phyloP scores from a whole-genome alignment of 352 stramenopile genomes.

The Pythium sukuiense region DNA sequence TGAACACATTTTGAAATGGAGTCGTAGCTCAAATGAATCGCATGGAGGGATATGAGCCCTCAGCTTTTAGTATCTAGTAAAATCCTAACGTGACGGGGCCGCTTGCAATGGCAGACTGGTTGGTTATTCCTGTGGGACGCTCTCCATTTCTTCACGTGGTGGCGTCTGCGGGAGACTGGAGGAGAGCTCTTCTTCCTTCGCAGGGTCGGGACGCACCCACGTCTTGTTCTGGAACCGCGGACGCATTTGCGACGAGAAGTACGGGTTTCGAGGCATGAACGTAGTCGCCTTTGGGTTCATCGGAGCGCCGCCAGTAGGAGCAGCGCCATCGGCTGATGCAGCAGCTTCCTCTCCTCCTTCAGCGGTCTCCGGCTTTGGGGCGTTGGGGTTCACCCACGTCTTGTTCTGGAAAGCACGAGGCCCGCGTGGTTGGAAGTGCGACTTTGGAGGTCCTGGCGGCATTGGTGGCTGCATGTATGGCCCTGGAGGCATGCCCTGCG shows the following conservation, averaged over 20 bases:
- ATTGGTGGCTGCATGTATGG: conserved; percentile 30
- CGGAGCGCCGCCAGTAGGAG: conserved; percentile 7
- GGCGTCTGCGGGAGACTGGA: conserved; percentile 77
- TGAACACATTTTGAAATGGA: conserved; percentile 25
- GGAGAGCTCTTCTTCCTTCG: conserved; percentile 72
- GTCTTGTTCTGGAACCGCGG: conserved; percentile 89
- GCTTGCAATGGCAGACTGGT: neutral
- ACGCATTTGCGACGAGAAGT: conserved; percentile 69
- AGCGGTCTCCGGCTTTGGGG: conserved; percentile 45
- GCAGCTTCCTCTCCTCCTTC: conserved; percentile 30
- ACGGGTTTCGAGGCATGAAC: conserved; percentile 65
- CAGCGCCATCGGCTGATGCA: conserved; percentile 11
- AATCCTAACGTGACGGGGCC: neutral
- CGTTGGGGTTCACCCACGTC: conserved; percentile 85
- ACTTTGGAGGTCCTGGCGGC: conserved; percentile 24
- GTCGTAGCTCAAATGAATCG: neutral
- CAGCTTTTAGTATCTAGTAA: conserved; percentile 14
- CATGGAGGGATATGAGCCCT: neutral
- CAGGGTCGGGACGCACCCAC: conserved; percentile 74
- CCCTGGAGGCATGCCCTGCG: conserved; percentile 47
- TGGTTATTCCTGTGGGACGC: neutral
- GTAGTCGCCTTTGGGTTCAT: conserved; percentile 38
- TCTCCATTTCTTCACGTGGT: conserved; percentile 42
- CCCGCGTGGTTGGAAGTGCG: conserved; percentile 33
- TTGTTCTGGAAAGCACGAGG: conserved; percentile 75